Conservation (phyloP, 768 basidiomycete genomes). For the Russula brevipes region DNA sequence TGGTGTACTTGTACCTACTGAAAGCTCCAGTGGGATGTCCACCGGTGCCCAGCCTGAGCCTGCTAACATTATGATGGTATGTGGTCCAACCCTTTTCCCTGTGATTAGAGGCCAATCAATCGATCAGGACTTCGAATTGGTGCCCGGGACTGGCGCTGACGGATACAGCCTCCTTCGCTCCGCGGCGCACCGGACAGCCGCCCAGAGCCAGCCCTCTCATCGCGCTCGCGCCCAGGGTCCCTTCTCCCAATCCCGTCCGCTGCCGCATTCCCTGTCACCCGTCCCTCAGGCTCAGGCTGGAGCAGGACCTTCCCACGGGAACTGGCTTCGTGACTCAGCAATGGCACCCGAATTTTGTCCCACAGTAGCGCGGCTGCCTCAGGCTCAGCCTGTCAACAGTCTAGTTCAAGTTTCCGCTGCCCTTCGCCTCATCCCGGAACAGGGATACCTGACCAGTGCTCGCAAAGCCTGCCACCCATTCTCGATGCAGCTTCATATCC, state of each 20-base stretch:
- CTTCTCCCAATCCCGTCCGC: constrained; percentile 46
- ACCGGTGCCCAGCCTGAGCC: constrained; percentile 55
- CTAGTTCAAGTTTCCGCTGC: too few species aligned
- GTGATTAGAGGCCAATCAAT: background rate
- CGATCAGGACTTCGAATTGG: constrained; percentile 52
- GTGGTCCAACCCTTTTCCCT: constrained; percentile 25
- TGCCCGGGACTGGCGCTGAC: constrained; percentile 30
- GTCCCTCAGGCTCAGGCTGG: too few species aligned
- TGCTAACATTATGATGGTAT: constrained; percentile 50
- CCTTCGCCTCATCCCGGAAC: too few species aligned
- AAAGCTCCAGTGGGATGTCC: constrained; percentile 57
- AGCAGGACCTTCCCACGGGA: too few species aligned
- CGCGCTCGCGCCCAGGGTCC: constrained; percentile 40
- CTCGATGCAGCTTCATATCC: constrained; percentile 36
- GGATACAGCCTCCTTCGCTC: constrained; percentile 32
- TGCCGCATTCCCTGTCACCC: too few species aligned
- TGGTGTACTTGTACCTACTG: constrained; percentile 69
- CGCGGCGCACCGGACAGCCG: constrained; percentile 33
- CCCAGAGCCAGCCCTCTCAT: constrained; percentile 32
- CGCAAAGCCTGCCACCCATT: constrained; percentile 50
- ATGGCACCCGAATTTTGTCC: too few species aligned
- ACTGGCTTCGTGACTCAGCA: too few species aligned
- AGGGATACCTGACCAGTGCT: constrained; percentile 21
- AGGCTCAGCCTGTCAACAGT: too few species aligned
- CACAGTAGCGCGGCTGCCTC: too few species aligned